Evolutionary conservation across 495 filamentous ascomycete species (phyloP).

Genomic region (Hypoxylon intermedium): DNA sequence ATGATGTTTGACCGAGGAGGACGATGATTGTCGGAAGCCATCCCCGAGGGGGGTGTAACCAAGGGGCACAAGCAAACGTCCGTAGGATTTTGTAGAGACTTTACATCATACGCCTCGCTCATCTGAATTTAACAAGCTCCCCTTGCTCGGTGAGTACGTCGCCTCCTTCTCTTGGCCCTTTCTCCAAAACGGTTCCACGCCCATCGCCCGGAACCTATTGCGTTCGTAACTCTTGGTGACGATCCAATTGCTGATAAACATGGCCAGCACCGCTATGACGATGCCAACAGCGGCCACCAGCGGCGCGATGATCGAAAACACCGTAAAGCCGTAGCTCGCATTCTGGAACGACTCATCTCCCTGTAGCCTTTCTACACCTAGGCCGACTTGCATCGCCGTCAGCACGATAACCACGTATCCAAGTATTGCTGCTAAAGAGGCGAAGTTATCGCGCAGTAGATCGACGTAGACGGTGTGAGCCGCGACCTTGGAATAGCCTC

Average conservation of each 20-base stretch:
- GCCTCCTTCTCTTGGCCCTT: background rate
- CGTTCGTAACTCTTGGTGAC: conserved; percentile 36
- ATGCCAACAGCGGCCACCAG: conserved; percentile 36
- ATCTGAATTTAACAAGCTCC: background rate
- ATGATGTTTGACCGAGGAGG: too few relatives aligned
- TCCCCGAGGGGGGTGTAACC: too few relatives aligned
- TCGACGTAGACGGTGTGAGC: conserved; percentile 37
- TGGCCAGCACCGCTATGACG: conserved; percentile 25
- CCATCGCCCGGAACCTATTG: conserved; percentile 38
- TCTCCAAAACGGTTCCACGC: conserved; percentile 39
- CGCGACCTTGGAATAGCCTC: conserved; percentile 42
- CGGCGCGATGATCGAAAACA: conserved; percentile 56
- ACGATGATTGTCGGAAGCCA: too few relatives aligned
- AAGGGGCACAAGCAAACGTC: too few relatives aligned
- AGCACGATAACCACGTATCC: conserved; percentile 63
- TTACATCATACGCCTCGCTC: conserved; percentile 12
- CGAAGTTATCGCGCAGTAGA: conserved; percentile 57
- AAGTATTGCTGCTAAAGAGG: conserved; percentile 50
- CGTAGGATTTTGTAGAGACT: too few relatives aligned
- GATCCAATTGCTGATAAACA: conserved; percentile 39
- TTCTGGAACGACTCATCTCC: conserved; percentile 51
- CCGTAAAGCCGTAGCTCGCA: conserved; percentile 60
- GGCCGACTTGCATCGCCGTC: conserved; percentile 66
- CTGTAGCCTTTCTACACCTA: conserved; percentile 51
- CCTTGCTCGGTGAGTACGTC: background rate